phyloP scores from a whole-genome alignment of 2,329 filamentous ascomycete genomes.

The Fusarium paranaense region DNA sequence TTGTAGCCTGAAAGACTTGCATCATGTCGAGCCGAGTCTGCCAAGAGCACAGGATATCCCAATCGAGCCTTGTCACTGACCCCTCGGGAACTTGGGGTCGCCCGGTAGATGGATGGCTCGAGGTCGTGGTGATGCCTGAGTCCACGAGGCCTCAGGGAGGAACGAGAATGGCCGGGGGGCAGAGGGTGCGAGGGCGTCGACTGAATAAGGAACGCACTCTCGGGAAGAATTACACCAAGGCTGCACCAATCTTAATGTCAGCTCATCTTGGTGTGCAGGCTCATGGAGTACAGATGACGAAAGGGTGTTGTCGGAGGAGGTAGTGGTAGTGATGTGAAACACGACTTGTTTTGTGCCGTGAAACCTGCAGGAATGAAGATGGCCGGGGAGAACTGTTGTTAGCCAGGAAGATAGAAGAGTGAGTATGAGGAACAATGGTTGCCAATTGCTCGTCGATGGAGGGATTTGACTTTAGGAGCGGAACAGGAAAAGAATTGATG shows the following conservation, averaged over 20 bases:
- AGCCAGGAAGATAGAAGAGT: background rate
- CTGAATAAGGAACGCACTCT: background rate
- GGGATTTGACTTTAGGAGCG: background rate
- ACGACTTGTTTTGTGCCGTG: constrained; percentile 20
- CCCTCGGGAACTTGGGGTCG: background rate
- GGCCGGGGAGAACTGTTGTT: background rate
- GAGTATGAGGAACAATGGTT: background rate
- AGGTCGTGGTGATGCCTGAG: background rate
- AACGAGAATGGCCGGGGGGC: background rate
- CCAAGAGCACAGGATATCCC: background rate
- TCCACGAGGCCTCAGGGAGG: background rate
- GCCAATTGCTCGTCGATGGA: background rate
- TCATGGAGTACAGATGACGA: background rate
- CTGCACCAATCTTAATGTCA: background rate
- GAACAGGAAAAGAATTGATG: constrained; percentile 1
- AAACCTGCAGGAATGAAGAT: constrained; percentile 13
- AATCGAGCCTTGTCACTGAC: background rate
- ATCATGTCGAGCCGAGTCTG: background rate
- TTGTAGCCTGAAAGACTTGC: background rate
- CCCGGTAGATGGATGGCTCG: background rate
- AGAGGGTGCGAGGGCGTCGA: background rate
- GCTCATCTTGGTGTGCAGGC: background rate
- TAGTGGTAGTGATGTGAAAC: constrained; percentile 20
- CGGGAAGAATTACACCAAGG: background rate
- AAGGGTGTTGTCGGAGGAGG: constrained; percentile 5